Conservation (phyloP, 148 eudicot species). For the Bassia scoparia region DNA sequence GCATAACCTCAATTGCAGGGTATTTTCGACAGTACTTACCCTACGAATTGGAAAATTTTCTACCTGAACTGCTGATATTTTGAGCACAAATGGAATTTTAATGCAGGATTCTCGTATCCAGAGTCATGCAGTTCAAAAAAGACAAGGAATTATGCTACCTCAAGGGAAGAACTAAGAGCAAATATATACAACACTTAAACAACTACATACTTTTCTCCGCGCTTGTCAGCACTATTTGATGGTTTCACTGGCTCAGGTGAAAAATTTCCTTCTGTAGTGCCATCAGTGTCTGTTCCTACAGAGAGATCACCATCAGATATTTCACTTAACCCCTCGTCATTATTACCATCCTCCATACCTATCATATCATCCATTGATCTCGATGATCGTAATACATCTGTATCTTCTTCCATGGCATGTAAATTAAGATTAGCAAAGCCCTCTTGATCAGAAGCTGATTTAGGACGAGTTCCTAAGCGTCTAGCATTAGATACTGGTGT, state of each 20-base stretch:
- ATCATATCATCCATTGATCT: slow-evolving; percentile 28
- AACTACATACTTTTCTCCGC: slow-evolving; percentile 46
- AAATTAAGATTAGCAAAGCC: slow-evolving; percentile 27
- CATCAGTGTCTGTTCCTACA: slow-evolving; percentile 52
- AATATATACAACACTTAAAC: neutral
- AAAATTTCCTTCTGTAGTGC: slow-evolving; percentile 31
- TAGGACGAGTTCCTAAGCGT: slow-evolving; percentile 28
- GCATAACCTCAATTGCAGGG: too few relatives aligned
- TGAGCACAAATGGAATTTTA: too few relatives aligned
- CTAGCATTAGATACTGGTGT: slow-evolving; percentile 24
- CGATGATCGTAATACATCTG: slow-evolving; percentile 27
- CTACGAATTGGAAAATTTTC: too few relatives aligned
- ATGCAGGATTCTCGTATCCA: too few relatives aligned
- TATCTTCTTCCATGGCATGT: slow-evolving; percentile 8
- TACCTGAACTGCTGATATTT: too few relatives aligned
- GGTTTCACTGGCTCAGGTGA: slow-evolving; percentile 32
- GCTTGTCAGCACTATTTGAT: slow-evolving; percentile 29
- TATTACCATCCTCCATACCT: slow-evolving; percentile 32
- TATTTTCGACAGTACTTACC: too few relatives aligned
- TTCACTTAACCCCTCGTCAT: slow-evolving; percentile 44
- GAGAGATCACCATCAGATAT: slow-evolving; percentile 42
- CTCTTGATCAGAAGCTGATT: slow-evolving; percentile 38
- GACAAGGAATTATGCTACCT: too few relatives aligned
- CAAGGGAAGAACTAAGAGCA: too few relatives aligned
- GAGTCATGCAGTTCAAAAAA: too few relatives aligned